Base-by-base conservation (phyloP, 2,329 filamentous ascomycete species). In the Aspergillus ochraceus region DNA sequence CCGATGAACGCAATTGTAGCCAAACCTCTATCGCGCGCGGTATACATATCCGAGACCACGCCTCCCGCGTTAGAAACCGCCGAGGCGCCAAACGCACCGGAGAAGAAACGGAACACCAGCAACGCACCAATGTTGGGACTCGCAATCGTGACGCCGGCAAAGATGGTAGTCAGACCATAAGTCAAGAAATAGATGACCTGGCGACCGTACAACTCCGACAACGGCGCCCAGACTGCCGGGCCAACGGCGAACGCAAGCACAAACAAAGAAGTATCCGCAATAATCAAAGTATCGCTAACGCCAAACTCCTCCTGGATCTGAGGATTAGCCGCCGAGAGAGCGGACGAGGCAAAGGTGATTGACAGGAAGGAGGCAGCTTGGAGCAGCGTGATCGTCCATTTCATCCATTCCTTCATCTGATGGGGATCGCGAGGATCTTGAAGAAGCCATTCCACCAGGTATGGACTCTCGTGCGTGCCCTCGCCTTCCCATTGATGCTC, bases 31-130 rank as follows among this genome's bases (percentile, higher is more conserved):
- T 42, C 36, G 36, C 36, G 36, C 36, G 36, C 36, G 12, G 36
- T 42, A 42, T 42, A 42, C 36, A 85, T 82, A 66, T 87, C 84
- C 6, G 84, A 82, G 59, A 86, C 82, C 12, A 84, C 82, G 26
- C 83, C 84, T 0, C 83, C 83, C 4, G 81, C 80, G 67, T 87
- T 86, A 24, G 84, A 86, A 60, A 87, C 73, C 5, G 84, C 81
- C 9, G 82, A 83, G 2, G 83, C 82, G 5, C 84, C 85, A 66
- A 86, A 86, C 4, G 82, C 73, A 26, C 85, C 84, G 6, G 83
- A 83, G 59, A 89, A 84, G 77, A 89, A 89, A 52, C 88, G 82
- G 22, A 89, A 76, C 14, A 88, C 79, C 36, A 89, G 72, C 5
- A 90, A 76, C 1, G 83, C 82, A 39, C 42, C 49, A 14, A 60